Base-by-base conservation (phyloP, 495 filamentous ascomycete species). In the Aspergillus indologenus region DNA sequence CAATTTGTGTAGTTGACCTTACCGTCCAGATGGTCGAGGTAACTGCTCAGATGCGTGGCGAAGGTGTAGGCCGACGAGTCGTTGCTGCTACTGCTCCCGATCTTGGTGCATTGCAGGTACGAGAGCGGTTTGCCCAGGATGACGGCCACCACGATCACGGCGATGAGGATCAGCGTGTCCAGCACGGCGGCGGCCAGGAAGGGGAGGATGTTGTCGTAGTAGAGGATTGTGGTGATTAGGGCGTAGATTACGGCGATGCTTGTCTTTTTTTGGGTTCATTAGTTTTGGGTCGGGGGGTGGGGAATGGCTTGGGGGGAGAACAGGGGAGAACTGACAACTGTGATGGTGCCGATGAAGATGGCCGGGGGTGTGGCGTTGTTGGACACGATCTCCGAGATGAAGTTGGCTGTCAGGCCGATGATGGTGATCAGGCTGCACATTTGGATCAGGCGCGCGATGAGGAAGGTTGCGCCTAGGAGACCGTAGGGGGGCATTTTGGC, bases 121-220 rank as follows among this genome's bases (percentile, higher is more conserved):
- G 88, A 88, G 0, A 96, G 77, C 0, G 92, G 93, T 67, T 88
- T 91, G 62, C 90, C 92, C 54, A 96, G 72, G 19, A 88, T 78
- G 47, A 89, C 82, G 1, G 87, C 78, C 0, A 91, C 82, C 43
- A 90, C 84, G 46, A 87, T 83, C 58, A 89, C 76, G 18, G 89
- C 89, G 56, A 91, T 81, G 17, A 93, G 79, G 31, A 91, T 75
- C 7, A 85, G 66, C 19, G 78, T 65, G 72, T 96, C 92, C 24
- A 86, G 60, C n/a, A 71, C 82, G 9, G 80, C 78, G 57, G 85
- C 84, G 61, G 86, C 71, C 14, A 89, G 79, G 68, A 90, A 87
- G 4, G 90, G 88, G 17, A 96, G 82, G 60, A 89, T 85, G 53
- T 83, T 75, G 58, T 92, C 87, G 61, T 83, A 80, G 78, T 89